Base-by-base conservation (phyloP, 805 yeast genomes). In the Wickerhamomyces tratensis region DNA sequence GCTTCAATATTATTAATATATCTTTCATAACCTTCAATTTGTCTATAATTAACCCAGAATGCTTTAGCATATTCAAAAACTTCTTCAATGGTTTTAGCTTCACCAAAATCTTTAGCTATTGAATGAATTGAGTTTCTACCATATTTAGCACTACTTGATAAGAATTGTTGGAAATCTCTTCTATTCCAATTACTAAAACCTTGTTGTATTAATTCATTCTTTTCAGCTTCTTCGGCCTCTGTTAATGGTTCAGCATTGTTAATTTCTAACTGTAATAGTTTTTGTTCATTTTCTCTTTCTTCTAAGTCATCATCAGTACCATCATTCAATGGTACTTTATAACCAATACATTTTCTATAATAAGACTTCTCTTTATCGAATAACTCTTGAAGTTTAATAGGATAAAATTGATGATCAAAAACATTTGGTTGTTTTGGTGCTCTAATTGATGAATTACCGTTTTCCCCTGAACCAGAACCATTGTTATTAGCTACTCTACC, bases 351-450 rank as follows among this genome's bases (percentile, higher is more conserved):
- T 54, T 86, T 82, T 43, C 85, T 80, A 59, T 73, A 83, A 61
- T 78, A 82, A 44, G 82, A 78, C 52, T 81, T 79, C 57, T 93
- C 98, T 61, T 81, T 73, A 45, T 87, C 95, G 56, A 84, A 79
- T 36, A 93, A 59, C 43, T 83, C 87, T 49, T 75, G 69, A 38
- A 93, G 65, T 56, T 84, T 74, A n/a, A 80, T 72, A 1, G 95
- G 87, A 59, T 74, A 86, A 53, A 93, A 86, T 62, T 93, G 98
- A 62, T 89, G 96, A 56, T 93, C 96, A 57, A 83, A 86, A 35
- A 86, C 69, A 45, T 78, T 79, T 46, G 85, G 67, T 52, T 86
- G 93, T 56, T 82, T 86, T 34, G 98, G 97, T 37, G 94, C 86
- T 47, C 74, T 76, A 14, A 95, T 93, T 2, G 82, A 83, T 9